Evolutionary conservation across 2,329 filamentous ascomycete genomes (phyloP).

Genomic region (Trichophyton schoenleinii): DNA sequence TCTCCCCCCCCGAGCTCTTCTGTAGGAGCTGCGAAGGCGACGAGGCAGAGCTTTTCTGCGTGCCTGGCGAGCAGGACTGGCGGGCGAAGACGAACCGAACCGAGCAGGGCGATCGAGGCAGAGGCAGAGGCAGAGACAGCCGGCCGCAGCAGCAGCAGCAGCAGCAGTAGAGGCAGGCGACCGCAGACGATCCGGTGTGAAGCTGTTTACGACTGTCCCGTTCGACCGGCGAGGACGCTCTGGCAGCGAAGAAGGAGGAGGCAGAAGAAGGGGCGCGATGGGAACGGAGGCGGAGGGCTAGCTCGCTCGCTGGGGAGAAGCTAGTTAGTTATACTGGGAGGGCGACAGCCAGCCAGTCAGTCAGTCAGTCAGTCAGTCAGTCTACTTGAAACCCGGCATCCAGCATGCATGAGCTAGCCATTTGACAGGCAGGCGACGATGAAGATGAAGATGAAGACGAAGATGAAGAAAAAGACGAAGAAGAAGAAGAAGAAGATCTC

Average conservation of each 20-base stretch:
- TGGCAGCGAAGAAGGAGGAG: background rate
- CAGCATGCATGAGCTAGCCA: background rate
- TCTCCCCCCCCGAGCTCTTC: no score
- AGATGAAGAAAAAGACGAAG: background rate
- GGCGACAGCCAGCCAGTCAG: no score
- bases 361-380: background rate
- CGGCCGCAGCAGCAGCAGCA: no score
- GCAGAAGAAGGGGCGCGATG: no score
- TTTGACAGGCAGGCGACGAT: background rate
- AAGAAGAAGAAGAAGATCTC: background rate
- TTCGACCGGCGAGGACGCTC: background rate
- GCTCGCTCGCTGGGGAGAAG: background rate
- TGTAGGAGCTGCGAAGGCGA: no score
- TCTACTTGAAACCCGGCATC: background rate
- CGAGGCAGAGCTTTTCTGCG: no score
- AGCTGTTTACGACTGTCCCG: background rate
- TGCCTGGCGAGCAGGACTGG: no score
- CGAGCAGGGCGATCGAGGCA: no score
- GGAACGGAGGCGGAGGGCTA: background rate
- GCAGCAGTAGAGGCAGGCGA: no score
- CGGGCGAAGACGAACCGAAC: no score
- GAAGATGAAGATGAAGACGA: background rate
- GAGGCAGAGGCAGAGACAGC: no score
- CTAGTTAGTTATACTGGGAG: no score
- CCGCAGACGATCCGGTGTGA: background rate